phyloP scores from a whole-genome alignment of 768 basidiomycete genomes.

The Suillus spraguei region DNA sequence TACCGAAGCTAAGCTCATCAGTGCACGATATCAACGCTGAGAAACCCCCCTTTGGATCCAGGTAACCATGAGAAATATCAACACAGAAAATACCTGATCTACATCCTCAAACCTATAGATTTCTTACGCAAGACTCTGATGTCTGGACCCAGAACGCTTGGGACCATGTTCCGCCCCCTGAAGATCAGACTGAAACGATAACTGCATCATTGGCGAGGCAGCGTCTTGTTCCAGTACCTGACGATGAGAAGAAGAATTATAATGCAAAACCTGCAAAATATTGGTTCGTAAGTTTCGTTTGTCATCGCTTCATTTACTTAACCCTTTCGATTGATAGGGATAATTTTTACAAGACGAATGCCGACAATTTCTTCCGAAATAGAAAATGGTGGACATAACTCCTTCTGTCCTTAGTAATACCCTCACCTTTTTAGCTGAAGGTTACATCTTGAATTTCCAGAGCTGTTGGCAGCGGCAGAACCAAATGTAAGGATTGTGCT shows the following conservation, averaged over 20 bases:
- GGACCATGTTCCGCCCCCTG: conserved; percentile 87
- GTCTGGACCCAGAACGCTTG: conserved; percentile 90
- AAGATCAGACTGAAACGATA: conserved; percentile 79
- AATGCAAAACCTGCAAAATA: conserved; percentile 73
- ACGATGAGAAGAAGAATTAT: conserved; percentile 69
- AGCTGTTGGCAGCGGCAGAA: conserved; percentile 71
- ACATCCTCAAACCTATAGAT: conserved; percentile 41
- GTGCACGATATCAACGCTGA: conserved; percentile 59
- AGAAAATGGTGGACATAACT: conserved; percentile 69
- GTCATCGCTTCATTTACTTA: conserved; percentile 28
- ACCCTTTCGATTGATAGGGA: conserved; percentile 62
- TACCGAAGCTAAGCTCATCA: conserved; percentile 53
- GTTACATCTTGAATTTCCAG: conserved; percentile 95
- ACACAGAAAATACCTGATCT: conserved; percentile 12
- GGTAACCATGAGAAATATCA: conserved; percentile 39
- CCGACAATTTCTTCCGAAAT: conserved; percentile 91
- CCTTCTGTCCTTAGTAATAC: not conserved
- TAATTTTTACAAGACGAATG: conserved; percentile 87
- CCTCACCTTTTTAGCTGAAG: conserved; percentile 35
- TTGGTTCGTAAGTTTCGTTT: conserved; percentile 50
- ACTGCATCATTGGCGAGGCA: conserved; percentile 71
- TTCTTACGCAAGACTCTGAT: conserved; percentile 67
- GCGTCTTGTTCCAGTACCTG: conserved; percentile 68
- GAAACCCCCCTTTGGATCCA: conserved; percentile 72
- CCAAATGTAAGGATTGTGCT: conserved; percentile 50